Percentiles rank a stretch among this genome's conserved stretches.
Evolutionary conservation across 177 flowering plant species (phyloP).

Genomic region (Vitis hybrid): DNA sequence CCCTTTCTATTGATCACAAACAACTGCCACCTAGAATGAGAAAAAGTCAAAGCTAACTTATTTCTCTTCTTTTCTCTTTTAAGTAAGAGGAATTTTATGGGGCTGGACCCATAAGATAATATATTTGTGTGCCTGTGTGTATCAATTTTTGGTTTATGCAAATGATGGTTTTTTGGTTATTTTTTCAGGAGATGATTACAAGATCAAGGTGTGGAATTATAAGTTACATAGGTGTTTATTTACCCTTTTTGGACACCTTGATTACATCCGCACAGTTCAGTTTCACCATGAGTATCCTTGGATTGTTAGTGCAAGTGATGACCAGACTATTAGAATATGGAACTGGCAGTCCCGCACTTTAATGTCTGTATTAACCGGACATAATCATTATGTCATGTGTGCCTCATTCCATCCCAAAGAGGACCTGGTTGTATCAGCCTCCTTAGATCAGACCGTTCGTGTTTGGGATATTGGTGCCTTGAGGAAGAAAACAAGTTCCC

Average conservation of each 20-base stretch:
- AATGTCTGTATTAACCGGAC: conserved; percentile 87
- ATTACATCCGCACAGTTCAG: conserved; percentile 92
- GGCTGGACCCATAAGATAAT: no score
- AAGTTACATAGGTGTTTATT: conserved; percentile 29
- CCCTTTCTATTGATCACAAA: no score
- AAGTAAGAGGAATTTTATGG: no score
- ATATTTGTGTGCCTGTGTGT: no score
- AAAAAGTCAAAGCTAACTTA: no score
- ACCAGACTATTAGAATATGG: conserved; percentile 94
- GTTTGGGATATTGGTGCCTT: conserved; percentile 94
- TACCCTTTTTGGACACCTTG: conserved; percentile 91
- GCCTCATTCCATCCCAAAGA: conserved; percentile 96
- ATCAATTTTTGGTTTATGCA: no score
- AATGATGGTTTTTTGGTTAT: neutral
- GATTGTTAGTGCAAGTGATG: conserved; percentile 98
- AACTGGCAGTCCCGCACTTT: conserved; percentile 97
- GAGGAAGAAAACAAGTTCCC: conserved; percentile 75
- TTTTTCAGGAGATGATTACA: conserved; percentile 32
- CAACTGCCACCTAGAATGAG: no score
- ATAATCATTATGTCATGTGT: conserved; percentile 99
- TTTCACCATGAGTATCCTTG: conserved; percentile 92
- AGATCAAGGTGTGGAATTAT: conserved; percentile 35
- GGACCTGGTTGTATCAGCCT: conserved; percentile 91
- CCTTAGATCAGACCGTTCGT: conserved; percentile 86
- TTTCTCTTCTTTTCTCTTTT: no score